Conservation (phyloP, 192 early-diverging fungal species). For the Linnemannia exigua region DNA sequence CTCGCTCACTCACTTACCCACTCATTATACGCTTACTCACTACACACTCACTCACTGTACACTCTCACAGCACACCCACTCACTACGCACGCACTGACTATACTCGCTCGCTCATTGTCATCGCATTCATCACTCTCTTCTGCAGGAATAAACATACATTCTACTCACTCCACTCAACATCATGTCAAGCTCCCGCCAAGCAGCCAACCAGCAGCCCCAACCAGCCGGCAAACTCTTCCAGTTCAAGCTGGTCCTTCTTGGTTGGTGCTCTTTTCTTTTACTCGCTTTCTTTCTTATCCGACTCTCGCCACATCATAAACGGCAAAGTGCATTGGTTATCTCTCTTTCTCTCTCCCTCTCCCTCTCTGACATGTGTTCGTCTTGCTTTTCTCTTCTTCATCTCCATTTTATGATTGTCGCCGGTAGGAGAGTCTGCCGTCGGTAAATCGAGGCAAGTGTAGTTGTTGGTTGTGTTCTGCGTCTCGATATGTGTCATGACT, state of each 20-base stretch:
- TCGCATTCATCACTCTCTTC: no score
- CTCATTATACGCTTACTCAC: no score
- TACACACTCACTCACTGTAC: background rate
- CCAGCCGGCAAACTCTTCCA: conserved; percentile 79
- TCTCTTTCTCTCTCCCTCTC: background rate
- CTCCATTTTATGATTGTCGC: background rate
- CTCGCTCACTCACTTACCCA: background rate
- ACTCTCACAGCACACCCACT: background rate
- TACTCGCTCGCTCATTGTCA: background rate
- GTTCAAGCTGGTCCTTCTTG: conserved; percentile 96
- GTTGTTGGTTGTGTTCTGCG: no score
- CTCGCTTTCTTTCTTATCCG: background rate
- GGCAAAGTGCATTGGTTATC: background rate
- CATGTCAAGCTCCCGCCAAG: conserved; percentile 51
- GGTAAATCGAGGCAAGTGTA: conserved; percentile 77
- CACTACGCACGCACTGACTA: background rate
- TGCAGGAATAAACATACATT: no score
- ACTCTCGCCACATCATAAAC: background rate
- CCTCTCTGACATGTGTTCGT: background rate
- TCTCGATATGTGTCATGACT: background rate
- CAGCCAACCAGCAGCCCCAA: conserved; percentile 31
- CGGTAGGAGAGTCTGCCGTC: conserved; percentile 71
- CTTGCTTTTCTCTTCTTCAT: background rate
- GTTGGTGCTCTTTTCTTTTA: conserved; percentile 55
- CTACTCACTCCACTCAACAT: background rate